Base-by-base conservation (phyloP, 495 filamentous ascomycete species). In the Lineolata rhizophorae region DNA sequence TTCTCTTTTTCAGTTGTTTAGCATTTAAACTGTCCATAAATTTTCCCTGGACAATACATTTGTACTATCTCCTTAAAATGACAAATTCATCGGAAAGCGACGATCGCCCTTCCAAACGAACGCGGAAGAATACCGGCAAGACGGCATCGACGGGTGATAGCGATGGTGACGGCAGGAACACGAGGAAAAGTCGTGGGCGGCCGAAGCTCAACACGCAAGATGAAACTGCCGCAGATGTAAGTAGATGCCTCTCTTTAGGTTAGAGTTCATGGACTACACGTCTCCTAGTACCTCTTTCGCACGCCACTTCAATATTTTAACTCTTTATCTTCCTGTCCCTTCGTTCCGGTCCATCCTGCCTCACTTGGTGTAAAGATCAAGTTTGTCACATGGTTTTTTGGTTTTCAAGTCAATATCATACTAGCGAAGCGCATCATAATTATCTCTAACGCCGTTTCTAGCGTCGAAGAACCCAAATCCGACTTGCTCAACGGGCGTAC, bases 401-500 rank as follows among this genome's bases (percentile, higher is more conserved):
- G 15, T 18, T 30, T 24, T 22, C 13, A 30, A 13, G 21, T 22
- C 20, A 38, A 14, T 32, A 31, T 20, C 22, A 34, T 35, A 17
- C 17, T 30, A 16, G 8, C 6, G 6, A 10, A 8, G 15, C 8
- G 15, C 9, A 9, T 30, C 38, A 22, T 30, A 27, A n/a, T n/a
- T n/a, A n/a, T n/a, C n/a, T n/a, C 14, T 24, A n/a, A 34, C 26
- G 26, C 20, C 22, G 10, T 27, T 2, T 17, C 14, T 43, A 91
- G 78, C 69, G 78, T 29, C 70, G 81, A 20, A 65, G 81, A 31
- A 83, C 75, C n/a, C 81, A 91, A 52, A 84, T 85, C 34, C 70
- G 81, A 22, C 61, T 87, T 34, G 81, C 81, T 6, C 81, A 91
- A 45, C 62, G 80, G 20, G 79, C 80, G 1, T 90, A 91, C 44